A percentile compares a stretch with the other conserved stretches of the same genome.
phyloP scores from a whole-genome alignment of 2,329 filamentous ascomycete species.

The Diaporthe sp. region DNA sequence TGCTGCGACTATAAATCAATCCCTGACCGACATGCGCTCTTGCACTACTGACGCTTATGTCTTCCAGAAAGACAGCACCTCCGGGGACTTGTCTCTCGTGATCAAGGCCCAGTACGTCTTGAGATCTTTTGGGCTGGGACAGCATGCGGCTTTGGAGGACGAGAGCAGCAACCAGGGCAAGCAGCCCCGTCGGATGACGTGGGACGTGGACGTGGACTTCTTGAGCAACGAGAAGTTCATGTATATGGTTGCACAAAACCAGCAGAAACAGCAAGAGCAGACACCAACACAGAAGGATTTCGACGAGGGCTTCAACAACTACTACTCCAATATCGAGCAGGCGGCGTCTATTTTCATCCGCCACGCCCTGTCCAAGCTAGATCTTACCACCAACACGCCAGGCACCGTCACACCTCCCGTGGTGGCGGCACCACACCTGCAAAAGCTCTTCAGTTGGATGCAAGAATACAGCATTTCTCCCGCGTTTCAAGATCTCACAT shows the following conservation, averaged over 20 bases:
- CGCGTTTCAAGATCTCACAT: background rate
- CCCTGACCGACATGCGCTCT: constrained; percentile 25
- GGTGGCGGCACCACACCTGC: constrained; percentile 30
- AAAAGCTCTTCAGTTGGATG: constrained; percentile 39
- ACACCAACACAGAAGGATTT: background rate
- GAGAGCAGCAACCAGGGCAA: constrained; percentile 29
- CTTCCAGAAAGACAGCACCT: background rate
- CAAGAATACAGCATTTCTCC: constrained; percentile 30
- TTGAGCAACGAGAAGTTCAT: constrained; percentile 21
- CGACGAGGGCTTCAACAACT: background rate
- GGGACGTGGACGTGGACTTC: constrained; percentile 38
- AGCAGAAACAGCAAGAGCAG: background rate
- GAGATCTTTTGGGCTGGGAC: background rate
- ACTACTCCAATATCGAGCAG: constrained; percentile 27
- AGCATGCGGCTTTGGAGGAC: background rate
- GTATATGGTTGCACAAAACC: background rate
- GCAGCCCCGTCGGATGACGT: constrained; percentile 36
- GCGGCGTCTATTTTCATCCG: constrained; percentile 39
- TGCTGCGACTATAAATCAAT: constrained; percentile 26
- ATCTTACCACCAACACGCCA: background rate
- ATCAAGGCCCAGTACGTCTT: constrained; percentile 22
- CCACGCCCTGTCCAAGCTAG: constrained; percentile 5
- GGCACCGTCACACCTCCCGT: background rate
- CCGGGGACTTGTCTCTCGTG: background rate
- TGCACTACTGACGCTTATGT: constrained; percentile 30